Evolutionary conservation across 2,329 filamentous ascomycete species (phyloP).

Genomic region (Hypoxylon sp.): DNA sequence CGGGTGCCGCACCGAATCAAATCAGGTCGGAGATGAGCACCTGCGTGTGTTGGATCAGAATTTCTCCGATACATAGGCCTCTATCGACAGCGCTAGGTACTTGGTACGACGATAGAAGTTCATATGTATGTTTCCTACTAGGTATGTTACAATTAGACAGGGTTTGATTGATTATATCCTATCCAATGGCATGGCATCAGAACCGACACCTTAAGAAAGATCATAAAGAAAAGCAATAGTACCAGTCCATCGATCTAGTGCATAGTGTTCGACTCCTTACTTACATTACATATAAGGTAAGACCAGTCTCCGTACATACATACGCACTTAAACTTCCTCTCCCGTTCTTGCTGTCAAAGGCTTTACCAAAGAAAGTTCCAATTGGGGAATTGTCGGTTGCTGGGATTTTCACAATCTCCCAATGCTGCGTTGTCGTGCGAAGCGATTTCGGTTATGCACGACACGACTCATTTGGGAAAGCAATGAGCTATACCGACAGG

Average conservation of each 20-base stretch:
- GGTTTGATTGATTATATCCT: slow-evolving; percentile 21
- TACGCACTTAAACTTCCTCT: neutral
- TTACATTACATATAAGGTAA: slow-evolving; percentile 9
- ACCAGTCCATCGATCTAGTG: slow-evolving; percentile 9
- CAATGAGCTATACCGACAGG: slow-evolving; percentile 5
- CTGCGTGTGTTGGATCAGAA: slow-evolving; percentile 24
- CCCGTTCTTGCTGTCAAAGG: neutral
- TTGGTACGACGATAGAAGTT: slow-evolving; percentile 7
- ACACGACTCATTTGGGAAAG: slow-evolving; percentile 28
- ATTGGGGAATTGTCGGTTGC: slow-evolving; percentile 21
- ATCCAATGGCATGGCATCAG: slow-evolving; percentile 15
- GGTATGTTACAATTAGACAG: slow-evolving; percentile 23
- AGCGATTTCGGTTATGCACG: slow-evolving; percentile 42
- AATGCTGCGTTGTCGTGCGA: slow-evolving; percentile 28
- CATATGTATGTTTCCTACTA: slow-evolving; percentile 17
- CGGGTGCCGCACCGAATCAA: slow-evolving; percentile 30
- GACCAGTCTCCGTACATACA: slow-evolving; percentile 5
- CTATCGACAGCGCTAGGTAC: neutral
- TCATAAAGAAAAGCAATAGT: slow-evolving; percentile 2
- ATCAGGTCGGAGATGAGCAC: slow-evolving; percentile 36
- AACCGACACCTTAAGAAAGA: slow-evolving; percentile 1
- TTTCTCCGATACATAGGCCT: slow-evolving; percentile 35
- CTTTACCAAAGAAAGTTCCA: neutral
- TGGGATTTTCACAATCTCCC: slow-evolving; percentile 31
- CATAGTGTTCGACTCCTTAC: neutral